Conservation (phyloP, 257 asterid genomes). For the Galeopsis tetrahit region DNA sequence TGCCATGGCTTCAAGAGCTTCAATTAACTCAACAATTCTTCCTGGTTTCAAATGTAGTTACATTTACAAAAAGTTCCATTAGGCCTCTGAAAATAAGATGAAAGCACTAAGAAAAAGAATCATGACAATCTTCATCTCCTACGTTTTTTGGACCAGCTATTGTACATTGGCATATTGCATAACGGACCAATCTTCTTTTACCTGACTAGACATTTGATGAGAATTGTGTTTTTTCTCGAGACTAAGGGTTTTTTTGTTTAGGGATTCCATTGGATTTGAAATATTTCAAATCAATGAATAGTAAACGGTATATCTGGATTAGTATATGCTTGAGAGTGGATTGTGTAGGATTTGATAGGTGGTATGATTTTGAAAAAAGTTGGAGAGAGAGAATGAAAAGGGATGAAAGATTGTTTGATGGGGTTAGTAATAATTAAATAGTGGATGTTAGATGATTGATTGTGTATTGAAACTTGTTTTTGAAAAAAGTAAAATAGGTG, state of each 20-base stretch:
- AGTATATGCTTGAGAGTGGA: too few species aligned
- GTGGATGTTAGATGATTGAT: too few species aligned
- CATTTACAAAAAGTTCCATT: conserved; percentile 21
- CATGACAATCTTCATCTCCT: conserved; percentile 2
- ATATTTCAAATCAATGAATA: too few species aligned
- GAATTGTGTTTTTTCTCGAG: neutral
- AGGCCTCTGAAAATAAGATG: conserved; percentile 25
- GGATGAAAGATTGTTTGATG: too few species aligned
- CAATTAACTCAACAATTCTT: conserved; percentile 84
- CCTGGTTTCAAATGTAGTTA: conserved; percentile 55
- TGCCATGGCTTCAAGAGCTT: conserved; percentile 87
- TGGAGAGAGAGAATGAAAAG: too few species aligned
- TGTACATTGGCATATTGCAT: conserved; percentile 22
- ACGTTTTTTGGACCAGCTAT: conserved; percentile 24
- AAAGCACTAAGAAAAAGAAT: conserved; percentile 22
- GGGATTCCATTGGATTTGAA: too few species aligned
- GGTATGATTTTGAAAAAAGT: too few species aligned
- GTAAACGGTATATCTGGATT: too few species aligned
- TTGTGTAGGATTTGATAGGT: too few species aligned
- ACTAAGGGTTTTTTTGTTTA: neutral
- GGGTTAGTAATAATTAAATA: too few species aligned
- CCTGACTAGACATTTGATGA: neutral
- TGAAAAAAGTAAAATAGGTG: too few species aligned
- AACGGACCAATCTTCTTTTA: conserved; percentile 21
- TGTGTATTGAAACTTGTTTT: too few species aligned